phyloP scores from a whole-genome alignment of 306 rosid species.

The Malus sieversii region DNA sequence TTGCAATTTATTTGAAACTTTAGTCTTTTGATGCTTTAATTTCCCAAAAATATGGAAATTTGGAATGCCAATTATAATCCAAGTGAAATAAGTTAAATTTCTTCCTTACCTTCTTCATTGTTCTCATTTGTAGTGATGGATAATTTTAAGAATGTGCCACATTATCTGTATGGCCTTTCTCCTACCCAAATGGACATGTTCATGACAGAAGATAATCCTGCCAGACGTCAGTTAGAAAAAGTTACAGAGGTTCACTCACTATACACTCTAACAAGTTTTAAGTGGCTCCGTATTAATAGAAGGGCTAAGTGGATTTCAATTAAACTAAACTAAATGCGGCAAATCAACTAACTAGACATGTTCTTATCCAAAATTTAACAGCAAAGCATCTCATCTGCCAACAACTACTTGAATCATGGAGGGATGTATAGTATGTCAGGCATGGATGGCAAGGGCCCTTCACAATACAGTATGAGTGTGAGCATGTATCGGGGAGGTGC shows the following conservation, averaged over 20 bases:
- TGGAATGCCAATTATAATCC: not conserved
- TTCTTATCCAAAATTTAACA: slow-evolving; percentile 25
- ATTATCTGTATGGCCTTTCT: slow-evolving; percentile 69
- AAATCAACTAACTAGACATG: slow-evolving; percentile 1
- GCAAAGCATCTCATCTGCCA: slow-evolving; percentile 77
- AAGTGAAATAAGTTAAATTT: not conserved
- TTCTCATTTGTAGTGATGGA: slow-evolving; percentile 56
- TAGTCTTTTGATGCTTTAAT: not conserved
- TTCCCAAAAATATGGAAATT: not conserved
- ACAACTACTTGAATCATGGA: slow-evolving; percentile 66
- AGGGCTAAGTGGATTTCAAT: slow-evolving; percentile 1
- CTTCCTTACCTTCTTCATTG: not conserved
- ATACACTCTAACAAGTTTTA: not conserved
- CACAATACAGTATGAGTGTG: slow-evolving; percentile 74
- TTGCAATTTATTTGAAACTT: not conserved
- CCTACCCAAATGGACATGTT: slow-evolving; percentile 95
- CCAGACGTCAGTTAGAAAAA: slow-evolving; percentile 44
- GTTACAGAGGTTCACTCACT: slow-evolving; percentile 66
- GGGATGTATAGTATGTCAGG: slow-evolving; percentile 67
- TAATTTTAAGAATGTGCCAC: slow-evolving; percentile 69
- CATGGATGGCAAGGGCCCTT: slow-evolving; percentile 34
- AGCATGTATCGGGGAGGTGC: slow-evolving; percentile 86
- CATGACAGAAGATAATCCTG: slow-evolving; percentile 74
- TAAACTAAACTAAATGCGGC: not conserved
- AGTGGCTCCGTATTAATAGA: slow-evolving; percentile 1